phyloP scores from a whole-genome alignment of 768 basidiomycete species.

The Suillus bovinus region DNA sequence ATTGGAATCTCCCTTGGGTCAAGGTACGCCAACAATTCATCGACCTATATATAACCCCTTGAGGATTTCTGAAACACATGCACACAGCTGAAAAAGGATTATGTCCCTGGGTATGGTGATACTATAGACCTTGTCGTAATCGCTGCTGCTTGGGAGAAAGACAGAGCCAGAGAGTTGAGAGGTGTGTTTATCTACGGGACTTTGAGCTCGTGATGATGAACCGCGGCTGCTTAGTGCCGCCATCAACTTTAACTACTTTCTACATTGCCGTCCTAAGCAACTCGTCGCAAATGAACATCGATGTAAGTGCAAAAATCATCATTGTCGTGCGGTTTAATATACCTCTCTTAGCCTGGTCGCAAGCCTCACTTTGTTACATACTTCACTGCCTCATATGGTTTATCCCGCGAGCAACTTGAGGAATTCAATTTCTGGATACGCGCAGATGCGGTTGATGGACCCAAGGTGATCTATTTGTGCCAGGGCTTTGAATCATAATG shows the following conservation, averaged over 20 bases:
- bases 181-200: conserved; percentile 43
- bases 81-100: conserved; percentile 73
- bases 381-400: conserved; percentile 78
- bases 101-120: conserved; percentile 84
- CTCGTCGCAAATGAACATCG: conserved; percentile 35
- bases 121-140: conserved; percentile 76
- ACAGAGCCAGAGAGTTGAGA: conserved; percentile 72
- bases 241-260: conserved; percentile 75
- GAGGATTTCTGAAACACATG: neutral
- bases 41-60: conserved; percentile 3
- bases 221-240: conserved; percentile 50
- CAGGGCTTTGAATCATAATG: neutral
- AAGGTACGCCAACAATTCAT: conserved; percentile 48
- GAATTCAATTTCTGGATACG: conserved; percentile 65
- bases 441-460: conserved; percentile 25
- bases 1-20: conserved; percentile 70
- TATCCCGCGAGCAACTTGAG: conserved; percentile 66
- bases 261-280: conserved; percentile 72
- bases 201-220: conserved; percentile 6
- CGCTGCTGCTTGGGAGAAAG: conserved; percentile 79
- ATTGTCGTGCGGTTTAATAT: neutral
- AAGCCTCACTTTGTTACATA: conserved; percentile 70
- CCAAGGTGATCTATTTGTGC: neutral
- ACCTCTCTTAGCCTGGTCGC: conserved; percentile 34
- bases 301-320: conserved; percentile 35